Percentiles rank a stretch among this genome's conserved stretches.
Conservation (phyloP, 2,329 filamentous ascomycete genomes). For the Aspergillus amoenus region DNA sequence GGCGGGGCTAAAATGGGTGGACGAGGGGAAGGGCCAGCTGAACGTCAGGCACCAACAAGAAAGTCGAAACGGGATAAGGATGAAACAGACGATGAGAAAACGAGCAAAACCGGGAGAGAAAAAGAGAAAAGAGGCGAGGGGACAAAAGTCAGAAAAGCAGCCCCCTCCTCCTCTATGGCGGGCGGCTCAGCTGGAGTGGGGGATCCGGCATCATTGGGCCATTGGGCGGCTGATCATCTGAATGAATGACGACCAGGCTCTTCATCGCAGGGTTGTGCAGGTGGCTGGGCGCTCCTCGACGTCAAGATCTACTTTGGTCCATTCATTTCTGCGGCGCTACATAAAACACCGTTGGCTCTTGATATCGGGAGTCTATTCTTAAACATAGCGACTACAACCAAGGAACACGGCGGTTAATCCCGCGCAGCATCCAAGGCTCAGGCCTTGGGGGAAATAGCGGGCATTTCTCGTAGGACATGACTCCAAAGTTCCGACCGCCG, state of each 20-base stretch:
- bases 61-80: not conserved
- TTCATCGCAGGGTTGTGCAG: not conserved
- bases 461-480: not conserved
- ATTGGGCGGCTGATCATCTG: slow-evolving; percentile 17
- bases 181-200: slow-evolving; percentile 24
- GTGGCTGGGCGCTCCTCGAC: not conserved
- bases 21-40: not conserved
- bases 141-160: slow-evolving; percentile 5
- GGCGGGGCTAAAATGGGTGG: not conserved
- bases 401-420: slow-evolving; percentile 17
- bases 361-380: not conserved
- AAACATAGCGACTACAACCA: not conserved
- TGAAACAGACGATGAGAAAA: slow-evolving; percentile 3
- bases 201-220: slow-evolving; percentile 17
- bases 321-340: not conserved
- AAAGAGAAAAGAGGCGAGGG: slow-evolving; percentile 8
- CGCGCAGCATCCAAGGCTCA: slow-evolving; percentile 11
- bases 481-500: not conserved
- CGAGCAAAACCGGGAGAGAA: not conserved
- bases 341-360: not conserved
- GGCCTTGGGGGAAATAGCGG: not conserved
- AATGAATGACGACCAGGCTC: slow-evolving; percentile 7
- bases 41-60: not conserved
- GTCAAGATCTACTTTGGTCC: not conserved
- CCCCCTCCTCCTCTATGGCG: slow-evolving; percentile 9